Evolutionary conservation across 768 basidiomycete genomes (phyloP).

Genomic region (Hortiboletus flavorubellus): DNA sequence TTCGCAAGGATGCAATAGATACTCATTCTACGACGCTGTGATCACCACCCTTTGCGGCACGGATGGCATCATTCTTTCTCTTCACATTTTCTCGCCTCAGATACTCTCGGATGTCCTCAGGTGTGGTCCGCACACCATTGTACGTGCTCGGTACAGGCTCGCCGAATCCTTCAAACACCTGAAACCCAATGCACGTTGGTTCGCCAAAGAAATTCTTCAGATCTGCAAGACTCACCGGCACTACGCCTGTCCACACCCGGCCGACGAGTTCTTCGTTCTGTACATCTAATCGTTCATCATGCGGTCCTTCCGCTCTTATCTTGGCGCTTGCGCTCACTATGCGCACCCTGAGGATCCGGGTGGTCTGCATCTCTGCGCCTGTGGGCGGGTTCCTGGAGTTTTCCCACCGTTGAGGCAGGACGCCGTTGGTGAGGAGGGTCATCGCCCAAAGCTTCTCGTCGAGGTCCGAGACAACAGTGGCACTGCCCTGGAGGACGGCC

Average conservation of each 20-base stretch:
- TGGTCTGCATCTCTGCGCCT: slow-evolving; percentile 21
- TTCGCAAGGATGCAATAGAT: neutral
- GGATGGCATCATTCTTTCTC: slow-evolving; percentile 23
- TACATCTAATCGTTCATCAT: slow-evolving; percentile 18
- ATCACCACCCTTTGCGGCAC: slow-evolving; percentile 36
- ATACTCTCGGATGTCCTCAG: slow-evolving; percentile 21
- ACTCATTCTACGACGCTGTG: neutral
- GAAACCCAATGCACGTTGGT: neutral
- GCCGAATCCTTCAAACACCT: slow-evolving; percentile 26
- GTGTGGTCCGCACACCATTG: slow-evolving; percentile 12
- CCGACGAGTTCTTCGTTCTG: slow-evolving; percentile 13
- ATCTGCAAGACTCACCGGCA: slow-evolving; percentile 15
- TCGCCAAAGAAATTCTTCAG: neutral
- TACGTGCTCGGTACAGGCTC: slow-evolving; percentile 24
- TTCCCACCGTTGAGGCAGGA: slow-evolving; percentile 24
- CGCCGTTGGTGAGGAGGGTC: slow-evolving; percentile 20
- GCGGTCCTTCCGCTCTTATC: slow-evolving; percentile 21
- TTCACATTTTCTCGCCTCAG: slow-evolving; percentile 21
- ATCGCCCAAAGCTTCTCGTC: slow-evolving; percentile 27
- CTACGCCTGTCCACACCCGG: slow-evolving; percentile 24
- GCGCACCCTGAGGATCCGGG: slow-evolving; percentile 21
- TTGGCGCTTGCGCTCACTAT: slow-evolving; percentile 24
- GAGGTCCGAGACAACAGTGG: slow-evolving; percentile 10
- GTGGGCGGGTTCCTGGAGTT: slow-evolving; percentile 20
- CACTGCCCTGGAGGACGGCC: slow-evolving; percentile 20